Base-by-base conservation (phyloP, 176 grass and related monocot species). In the Pontederia crassipes region DNA sequence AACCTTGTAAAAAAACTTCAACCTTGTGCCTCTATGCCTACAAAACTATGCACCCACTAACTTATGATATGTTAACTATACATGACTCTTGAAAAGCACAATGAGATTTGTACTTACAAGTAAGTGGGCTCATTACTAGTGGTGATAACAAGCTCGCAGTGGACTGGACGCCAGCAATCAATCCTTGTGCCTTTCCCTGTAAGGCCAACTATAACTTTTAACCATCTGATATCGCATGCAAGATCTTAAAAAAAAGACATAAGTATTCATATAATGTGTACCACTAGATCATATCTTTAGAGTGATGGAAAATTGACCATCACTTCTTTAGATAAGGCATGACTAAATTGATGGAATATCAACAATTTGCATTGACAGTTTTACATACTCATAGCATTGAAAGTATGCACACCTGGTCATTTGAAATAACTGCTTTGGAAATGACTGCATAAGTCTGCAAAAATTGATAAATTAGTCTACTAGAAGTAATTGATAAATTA, bases 121-220 rank as follows among this genome's bases (percentile, higher is more conserved):
- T 89, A 40, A 89, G 55, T 20, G 90, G 90, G 45, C 72, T 95
- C 78, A 95, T 89, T 24, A 89, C 73, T 62, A 89, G 51, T 72
- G 90, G 90, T 8, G 90, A 84, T 52, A 95, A 57, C 53, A 95
- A 67, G 54, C 77, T 60, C 48, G 83, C 86, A 35, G 78, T 32
- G 20, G 83, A 85, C 24, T 83, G 70, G 54, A 90, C 61, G 16
- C 77, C 85, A 40, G 65, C 70, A 61, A 82, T 80, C 59, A 87
- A 79, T 48, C 83, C 90, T 58, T 95, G 83, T 15, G 80, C 86
- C 67, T 90, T 95, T 48, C 82, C 90, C 90, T 90, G 57, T 46
- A 50, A 71, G 67, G 52, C 28, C n/a, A 47, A 54, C 12, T 17
- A 48, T 35, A 10, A 64, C 40, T 27, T 10, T 9, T 27, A 58